These are phyloP conservation scores for Paramecium bursaria DNA, from an alignment of 73 alveolate genomes.

Conservation along the genomic window DNA sequence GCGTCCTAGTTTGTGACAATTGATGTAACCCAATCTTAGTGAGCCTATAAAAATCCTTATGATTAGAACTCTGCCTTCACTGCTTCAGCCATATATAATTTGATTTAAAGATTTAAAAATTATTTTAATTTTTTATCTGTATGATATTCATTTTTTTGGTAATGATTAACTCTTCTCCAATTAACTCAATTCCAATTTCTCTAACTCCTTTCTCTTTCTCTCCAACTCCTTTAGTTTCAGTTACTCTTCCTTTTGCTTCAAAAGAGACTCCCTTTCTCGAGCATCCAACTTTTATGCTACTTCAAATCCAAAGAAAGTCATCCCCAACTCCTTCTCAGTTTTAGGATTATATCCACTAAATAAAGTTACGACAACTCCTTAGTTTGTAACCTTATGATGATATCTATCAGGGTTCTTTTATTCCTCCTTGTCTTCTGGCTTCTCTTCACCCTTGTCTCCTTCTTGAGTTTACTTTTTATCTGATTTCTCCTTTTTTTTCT, in stretches of 20 bases:
- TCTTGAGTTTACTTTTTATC: slow-evolving; percentile 17
- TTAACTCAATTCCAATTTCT: slow-evolving; percentile 9
- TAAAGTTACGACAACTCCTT: slow-evolving; percentile 8
- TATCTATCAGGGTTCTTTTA: slow-evolving; percentile 38
- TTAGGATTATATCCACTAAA: slow-evolving; percentile 39
- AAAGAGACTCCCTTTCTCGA: neutral
- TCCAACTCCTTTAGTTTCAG: slow-evolving; percentile 15
- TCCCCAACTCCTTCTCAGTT: slow-evolving; percentile 31
- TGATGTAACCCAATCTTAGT: slow-evolving; percentile 69
- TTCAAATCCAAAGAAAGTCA: slow-evolving; percentile 49
- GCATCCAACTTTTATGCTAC: slow-evolving; percentile 23
- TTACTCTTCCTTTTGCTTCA: neutral
- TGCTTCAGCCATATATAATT: slow-evolving; percentile 13
- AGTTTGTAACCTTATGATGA: neutral
- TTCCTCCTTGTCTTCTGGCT: slow-evolving; percentile 23
- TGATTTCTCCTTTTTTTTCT: slow-evolving; percentile 23
- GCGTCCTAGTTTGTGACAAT: slow-evolving; percentile 66
- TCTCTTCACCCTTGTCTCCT: slow-evolving; percentile 2
- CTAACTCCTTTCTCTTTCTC: neutral
- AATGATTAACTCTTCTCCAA: slow-evolving; percentile 7
- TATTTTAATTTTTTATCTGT: neutral
- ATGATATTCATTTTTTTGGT: neutral
- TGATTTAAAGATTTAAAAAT: slow-evolving; percentile 24
- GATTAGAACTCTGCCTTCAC: slow-evolving; percentile 33
- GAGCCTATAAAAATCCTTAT: slow-evolving; percentile 65